Base-by-base conservation (phyloP, 208 protist species). In the Angomonas desouzai region DNA sequence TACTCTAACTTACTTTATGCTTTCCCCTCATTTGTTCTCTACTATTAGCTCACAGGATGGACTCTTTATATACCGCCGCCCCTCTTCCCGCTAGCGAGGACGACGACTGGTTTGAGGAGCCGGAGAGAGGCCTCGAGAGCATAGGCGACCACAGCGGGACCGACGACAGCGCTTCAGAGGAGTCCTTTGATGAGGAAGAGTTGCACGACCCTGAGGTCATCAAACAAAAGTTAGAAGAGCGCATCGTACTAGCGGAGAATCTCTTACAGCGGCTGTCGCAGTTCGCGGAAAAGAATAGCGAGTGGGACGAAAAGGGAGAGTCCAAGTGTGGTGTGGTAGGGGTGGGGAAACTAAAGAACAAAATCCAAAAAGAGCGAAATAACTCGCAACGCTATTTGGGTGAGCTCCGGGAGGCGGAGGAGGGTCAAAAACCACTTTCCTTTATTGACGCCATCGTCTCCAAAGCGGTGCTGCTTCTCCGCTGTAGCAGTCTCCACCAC, bases 301-400 rank as follows among this genome's bases (percentile, higher is more conserved):
- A 23, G 29, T n/a, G 10, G 4, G 30, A 43, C 29, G 55, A 34
- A 7, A 60, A 60, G 18, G 18, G 20, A 38, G 45, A 51, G 6
- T n/a, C 16, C 7, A 34, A 30, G 3, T 60, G 55, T 23, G 40
- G 18, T 9, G 30, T 60, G 4, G 20, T n/a, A 2, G 55, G 55
- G 28, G n/a, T 60, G 3, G 55, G 55, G 13, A 60, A 60, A 22
- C 22, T 60, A 29, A 60, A 60, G 55, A 60, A 43, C 30, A 30
- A 36, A 16, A 43, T 60, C 10, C 29, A 60, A 22, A 60, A 43
- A 36, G 55, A 60, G 32, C 1, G 32, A 18, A n/a, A 60, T 16
- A 60, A 60, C 30, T 30, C 30, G 13, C 7, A 34, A 9, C 29
- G 29, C 18, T 36, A 45, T 43, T 30, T 36, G 28, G 33, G 11